These are phyloP conservation scores for Viridothelium virens DNA, from an alignment of 495 filamentous ascomycete species.

Conservation along the genomic window DNA sequence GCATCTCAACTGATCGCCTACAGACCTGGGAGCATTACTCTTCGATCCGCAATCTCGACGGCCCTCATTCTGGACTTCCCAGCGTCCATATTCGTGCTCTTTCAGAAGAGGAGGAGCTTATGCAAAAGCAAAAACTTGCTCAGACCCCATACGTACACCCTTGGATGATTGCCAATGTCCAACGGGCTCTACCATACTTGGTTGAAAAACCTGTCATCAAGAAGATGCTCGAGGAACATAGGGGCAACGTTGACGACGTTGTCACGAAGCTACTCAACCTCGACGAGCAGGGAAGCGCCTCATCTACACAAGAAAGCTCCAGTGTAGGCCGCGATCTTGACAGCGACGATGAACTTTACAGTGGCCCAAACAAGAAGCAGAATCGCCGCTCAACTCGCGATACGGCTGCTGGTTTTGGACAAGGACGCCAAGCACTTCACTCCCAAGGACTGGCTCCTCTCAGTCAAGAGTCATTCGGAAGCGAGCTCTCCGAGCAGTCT, in stretches of 20 bases:
- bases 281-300: conserved; percentile 37
- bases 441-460: not conserved
- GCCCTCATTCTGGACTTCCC: conserved; percentile 52
- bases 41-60: conserved; percentile 56
- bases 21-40: conserved; percentile 68
- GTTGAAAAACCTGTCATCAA: conserved; percentile 49
- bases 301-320: conserved; percentile 35
- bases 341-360: conserved; percentile 38
- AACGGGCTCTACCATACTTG: conserved; percentile 49
- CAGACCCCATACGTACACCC: conserved; percentile 40
- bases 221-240: conserved; percentile 51
- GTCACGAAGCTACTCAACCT: conserved; percentile 52
- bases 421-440: not conserved
- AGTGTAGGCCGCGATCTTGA: conserved; percentile 44
- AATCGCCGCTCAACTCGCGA: conserved; percentile 39
- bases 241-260: conserved; percentile 53
- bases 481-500: conserved; percentile 19
- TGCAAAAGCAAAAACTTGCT: conserved; percentile 34
- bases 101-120: conserved; percentile 27
- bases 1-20: not conserved
- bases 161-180: conserved; percentile 57
- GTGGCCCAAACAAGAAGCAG: conserved; percentile 45
- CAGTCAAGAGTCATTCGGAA: conserved; percentile 25
- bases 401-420: not conserved
- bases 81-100: conserved; percentile 33